Percentiles rank a stretch among this genome's conserved stretches.
Evolutionary conservation across 2,329 filamentous ascomycete species (phyloP).

Genomic region (Pezicula rhizophila): DNA sequence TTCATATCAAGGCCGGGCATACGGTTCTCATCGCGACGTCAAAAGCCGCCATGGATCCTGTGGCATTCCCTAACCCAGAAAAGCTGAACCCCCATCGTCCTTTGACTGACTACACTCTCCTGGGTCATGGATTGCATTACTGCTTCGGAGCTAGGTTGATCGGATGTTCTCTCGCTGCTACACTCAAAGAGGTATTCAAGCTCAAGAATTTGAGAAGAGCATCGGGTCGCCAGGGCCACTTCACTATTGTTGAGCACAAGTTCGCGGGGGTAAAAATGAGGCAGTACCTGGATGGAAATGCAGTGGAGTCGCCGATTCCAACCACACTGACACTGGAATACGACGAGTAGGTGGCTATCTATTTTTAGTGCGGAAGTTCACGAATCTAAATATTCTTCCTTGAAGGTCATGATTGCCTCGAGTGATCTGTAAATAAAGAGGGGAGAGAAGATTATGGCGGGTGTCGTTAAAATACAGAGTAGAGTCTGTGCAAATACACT

Average conservation of each 20-base stretch:
- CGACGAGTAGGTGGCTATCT: slow-evolving; percentile 23
- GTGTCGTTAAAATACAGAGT: too few relatives aligned
- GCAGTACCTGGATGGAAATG: slow-evolving; percentile 41
- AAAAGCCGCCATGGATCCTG: slow-evolving; percentile 34
- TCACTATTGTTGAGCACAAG: slow-evolving; percentile 37
- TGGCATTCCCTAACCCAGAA: slow-evolving; percentile 34
- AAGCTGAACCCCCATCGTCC: slow-evolving; percentile 36
- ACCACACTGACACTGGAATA: slow-evolving; percentile 37
- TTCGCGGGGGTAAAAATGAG: slow-evolving; percentile 41
- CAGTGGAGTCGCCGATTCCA: slow-evolving; percentile 39
- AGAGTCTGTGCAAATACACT: too few relatives aligned
- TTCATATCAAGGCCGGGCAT: slow-evolving; percentile 38
- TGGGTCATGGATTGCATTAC: slow-evolving; percentile 34
- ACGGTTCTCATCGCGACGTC: slow-evolving; percentile 38
- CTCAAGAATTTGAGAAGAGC: slow-evolving; percentile 36
- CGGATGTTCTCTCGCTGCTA: slow-evolving; percentile 33
- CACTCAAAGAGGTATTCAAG: slow-evolving; percentile 38
- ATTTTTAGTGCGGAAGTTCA: too few relatives aligned
- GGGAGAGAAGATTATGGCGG: too few relatives aligned
- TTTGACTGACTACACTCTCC: slow-evolving; percentile 31
- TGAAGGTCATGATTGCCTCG: too few relatives aligned
- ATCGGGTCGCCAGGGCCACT: slow-evolving; percentile 30
- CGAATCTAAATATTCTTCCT: too few relatives aligned
- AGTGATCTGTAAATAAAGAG: too few relatives aligned
- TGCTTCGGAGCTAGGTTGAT: slow-evolving; percentile 35